Percentiles rank a stretch among this genome's conserved stretches.
Evolutionary conservation across 148 eudicot genomes (phyloP).

Genomic region (Chenopodium album): DNA sequence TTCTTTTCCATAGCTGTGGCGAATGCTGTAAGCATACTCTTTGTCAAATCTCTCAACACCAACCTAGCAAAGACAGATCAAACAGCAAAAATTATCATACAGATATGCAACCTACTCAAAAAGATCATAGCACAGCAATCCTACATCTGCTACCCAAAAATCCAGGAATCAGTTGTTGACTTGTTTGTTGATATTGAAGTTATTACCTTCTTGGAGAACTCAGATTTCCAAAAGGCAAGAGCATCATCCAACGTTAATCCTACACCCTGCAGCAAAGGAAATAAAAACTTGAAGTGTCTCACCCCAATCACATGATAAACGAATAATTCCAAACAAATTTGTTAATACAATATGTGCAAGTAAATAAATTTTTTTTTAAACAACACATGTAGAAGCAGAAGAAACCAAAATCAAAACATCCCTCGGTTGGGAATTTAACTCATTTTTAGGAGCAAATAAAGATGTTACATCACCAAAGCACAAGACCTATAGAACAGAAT

Average conservation of each 20-base stretch:
- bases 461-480: neutral
- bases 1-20: constrained; percentile 97
- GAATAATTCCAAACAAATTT: neutral
- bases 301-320: constrained; percentile 8
- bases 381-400: neutral
- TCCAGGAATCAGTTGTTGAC: neutral
- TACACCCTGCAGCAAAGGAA: constrained; percentile 62
- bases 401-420: neutral
- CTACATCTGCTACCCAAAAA: no score
- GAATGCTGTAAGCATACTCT: constrained; percentile 89
- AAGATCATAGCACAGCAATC: neutral
- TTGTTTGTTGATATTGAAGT: neutral
- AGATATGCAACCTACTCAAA: neutral
- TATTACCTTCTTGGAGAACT: constrained; percentile 82
- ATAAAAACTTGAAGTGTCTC: neutral
- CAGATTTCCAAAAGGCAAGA: constrained; percentile 91
- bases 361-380: neutral
- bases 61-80: constrained; percentile 47
- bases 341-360: neutral
- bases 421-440: neutral
- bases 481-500: neutral
- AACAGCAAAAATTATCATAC: neutral
- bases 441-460: neutral
- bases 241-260: constrained; percentile 97
- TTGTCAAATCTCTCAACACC: constrained; percentile 95